A percentile compares a stretch with the other conserved stretches of the same genome.
These are phyloP conservation scores for Heimioporus sp. DNA, from an alignment of 768 basidiomycete species.

Conservation along the genomic window DNA sequence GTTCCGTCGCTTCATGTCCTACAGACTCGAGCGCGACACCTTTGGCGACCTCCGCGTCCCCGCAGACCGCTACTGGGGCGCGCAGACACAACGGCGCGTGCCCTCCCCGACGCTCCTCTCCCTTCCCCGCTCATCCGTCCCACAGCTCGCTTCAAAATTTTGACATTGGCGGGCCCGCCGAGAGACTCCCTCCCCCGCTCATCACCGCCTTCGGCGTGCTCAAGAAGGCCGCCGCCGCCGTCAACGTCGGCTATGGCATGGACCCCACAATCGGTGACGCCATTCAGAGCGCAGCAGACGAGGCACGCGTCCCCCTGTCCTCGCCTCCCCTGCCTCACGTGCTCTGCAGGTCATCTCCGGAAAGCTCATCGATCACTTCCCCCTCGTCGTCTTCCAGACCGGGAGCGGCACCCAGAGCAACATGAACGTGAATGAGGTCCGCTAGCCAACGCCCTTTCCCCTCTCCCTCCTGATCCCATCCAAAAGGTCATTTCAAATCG, in stretches of 20 bases:
- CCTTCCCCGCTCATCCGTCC: conserved; percentile 9
- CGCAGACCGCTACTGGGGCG: conserved; percentile 92
- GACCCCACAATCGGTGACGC: conserved; percentile 85
- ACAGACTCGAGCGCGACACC: conserved; percentile 86
- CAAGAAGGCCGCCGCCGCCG: conserved; percentile 93
- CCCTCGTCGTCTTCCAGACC: conserved; percentile 98
- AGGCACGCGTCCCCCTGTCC: conserved; percentile 47
- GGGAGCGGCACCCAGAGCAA: conserved; percentile 99
- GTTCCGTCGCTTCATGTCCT: conserved; percentile 39
- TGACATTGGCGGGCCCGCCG: conserved; percentile 93
- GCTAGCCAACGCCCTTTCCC: not conserved
- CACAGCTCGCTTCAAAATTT: conserved; percentile 91
- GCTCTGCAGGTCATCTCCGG: conserved; percentile 84
- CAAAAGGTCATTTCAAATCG: conserved; percentile 93
- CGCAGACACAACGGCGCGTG: conserved; percentile 89
- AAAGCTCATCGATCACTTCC: conserved; percentile 93
- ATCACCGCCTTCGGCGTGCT: conserved; percentile 98
- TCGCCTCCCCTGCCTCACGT: not conserved
- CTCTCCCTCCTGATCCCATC: not conserved
- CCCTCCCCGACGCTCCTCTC: too few species aligned
- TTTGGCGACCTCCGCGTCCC: conserved; percentile 94
- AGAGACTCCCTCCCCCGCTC: conserved; percentile 90
- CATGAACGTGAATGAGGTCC: conserved; percentile 97
- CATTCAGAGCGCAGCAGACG: conserved; percentile 92
- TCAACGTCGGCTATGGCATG: conserved; percentile 88